phyloP scores from a whole-genome alignment of 495 filamentous ascomycete genomes.

The Chaetomidium leptoderma region DNA sequence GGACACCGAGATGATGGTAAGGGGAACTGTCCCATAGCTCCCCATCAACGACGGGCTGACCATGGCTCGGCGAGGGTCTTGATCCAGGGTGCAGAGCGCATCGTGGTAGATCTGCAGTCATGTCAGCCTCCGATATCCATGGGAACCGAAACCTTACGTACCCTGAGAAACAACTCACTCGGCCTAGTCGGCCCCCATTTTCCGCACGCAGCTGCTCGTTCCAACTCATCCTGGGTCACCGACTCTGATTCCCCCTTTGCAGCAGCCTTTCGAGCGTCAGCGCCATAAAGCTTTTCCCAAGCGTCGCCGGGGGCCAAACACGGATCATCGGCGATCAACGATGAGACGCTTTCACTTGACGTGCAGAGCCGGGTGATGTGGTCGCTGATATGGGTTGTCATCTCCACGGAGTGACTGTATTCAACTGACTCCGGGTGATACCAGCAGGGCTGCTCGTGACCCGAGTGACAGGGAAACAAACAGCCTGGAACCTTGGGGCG shows the following conservation, averaged over 20 bases:
- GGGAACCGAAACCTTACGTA: slow-evolving; percentile 28
- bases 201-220: slow-evolving; percentile 56
- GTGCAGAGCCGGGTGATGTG: slow-evolving; percentile 43
- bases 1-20: slow-evolving; percentile 63
- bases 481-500: too few relatives aligned
- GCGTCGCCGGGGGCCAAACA: slow-evolving; percentile 48
- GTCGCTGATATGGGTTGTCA: slow-evolving; percentile 24
- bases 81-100: slow-evolving; percentile 56
- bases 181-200: slow-evolving; percentile 62
- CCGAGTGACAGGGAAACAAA: too few relatives aligned
- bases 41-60: slow-evolving; percentile 70
- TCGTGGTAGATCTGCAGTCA: slow-evolving; percentile 57
- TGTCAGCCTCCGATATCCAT: slow-evolving; percentile 6
- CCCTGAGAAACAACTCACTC: slow-evolving; percentile 62
- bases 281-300: slow-evolving; percentile 52
- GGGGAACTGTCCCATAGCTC: slow-evolving; percentile 58
- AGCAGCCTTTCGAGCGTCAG: slow-evolving; percentile 19
- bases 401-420: too few relatives aligned
- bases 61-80: slow-evolving; percentile 51
- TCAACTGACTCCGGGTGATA: too few relatives aligned
- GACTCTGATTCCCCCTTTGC: neutral
- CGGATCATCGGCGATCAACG: slow-evolving; percentile 53
- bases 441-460: too few relatives aligned
- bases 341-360: slow-evolving; percentile 50
- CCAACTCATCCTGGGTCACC: slow-evolving; percentile 41